phyloP scores from a whole-genome alignment of 2,329 filamentous ascomycete species.

The Trichoderma sp. region DNA sequence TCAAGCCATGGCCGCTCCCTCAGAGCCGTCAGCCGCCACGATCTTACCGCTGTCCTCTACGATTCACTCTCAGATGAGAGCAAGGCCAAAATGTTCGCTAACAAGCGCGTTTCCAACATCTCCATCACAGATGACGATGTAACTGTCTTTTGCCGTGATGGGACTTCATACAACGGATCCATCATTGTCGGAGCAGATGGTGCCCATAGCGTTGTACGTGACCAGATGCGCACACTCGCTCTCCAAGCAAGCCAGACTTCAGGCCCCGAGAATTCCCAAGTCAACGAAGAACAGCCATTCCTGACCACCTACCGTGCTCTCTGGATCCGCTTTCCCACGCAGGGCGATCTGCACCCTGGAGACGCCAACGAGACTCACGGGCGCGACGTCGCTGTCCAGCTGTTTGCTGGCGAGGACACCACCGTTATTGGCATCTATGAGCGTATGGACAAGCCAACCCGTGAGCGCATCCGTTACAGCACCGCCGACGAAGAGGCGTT shows the following conservation, averaged over 20 bases:
- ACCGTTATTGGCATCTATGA: background rate
- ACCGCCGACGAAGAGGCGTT: background rate
- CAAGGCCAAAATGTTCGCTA: background rate
- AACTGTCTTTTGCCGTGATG: background rate
- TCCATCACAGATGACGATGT: background rate
- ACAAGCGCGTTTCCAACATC: background rate
- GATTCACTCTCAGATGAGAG: background rate
- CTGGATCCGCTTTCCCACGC: background rate
- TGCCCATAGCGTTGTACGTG: background rate
- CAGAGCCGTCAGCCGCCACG: background rate
- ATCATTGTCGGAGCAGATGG: background rate
- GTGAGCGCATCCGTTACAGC: background rate
- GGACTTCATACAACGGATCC: background rate
- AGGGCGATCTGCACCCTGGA: background rate
- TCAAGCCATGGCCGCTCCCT: background rate
- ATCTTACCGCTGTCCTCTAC: background rate
- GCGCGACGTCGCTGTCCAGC: background rate
- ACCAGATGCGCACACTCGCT: background rate
- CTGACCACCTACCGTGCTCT: background rate
- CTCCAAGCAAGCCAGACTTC: background rate
- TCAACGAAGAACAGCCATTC: background rate
- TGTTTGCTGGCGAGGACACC: background rate
- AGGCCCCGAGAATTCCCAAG: background rate
- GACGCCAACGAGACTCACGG: background rate
- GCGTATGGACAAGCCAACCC: background rate